These are phyloP conservation scores for Venturia oleaginea DNA, from an alignment of 2,329 filamentous ascomycete genomes.

Conservation along the genomic window DNA sequence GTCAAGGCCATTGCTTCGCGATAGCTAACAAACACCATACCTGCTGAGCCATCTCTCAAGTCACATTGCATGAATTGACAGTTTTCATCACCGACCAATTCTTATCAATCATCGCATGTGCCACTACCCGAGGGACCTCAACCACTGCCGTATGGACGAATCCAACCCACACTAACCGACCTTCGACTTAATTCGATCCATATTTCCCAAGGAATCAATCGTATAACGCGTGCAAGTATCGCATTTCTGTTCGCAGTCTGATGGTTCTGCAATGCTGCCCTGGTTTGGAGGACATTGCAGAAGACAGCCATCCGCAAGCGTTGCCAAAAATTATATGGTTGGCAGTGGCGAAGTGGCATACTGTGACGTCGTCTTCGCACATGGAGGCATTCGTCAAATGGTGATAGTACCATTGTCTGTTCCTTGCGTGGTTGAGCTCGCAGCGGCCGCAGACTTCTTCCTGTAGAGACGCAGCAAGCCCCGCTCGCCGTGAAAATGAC, in stretches of 20 bases:
- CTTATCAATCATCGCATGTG: conserved; percentile 11
- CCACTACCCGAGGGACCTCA: conserved; percentile 5
- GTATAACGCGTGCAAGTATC: background rate
- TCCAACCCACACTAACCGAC: conserved; percentile 5
- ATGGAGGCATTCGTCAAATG: background rate
- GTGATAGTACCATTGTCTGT: background rate
- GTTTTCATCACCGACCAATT: conserved; percentile 11
- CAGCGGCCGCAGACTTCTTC: background rate
- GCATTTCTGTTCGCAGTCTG: background rate
- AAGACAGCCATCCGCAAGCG: conserved; percentile 8
- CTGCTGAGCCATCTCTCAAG: background rate
- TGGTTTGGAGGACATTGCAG: conserved; percentile 2
- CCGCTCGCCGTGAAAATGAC: background rate
- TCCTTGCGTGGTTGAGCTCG: background rate
- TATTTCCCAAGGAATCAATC: background rate
- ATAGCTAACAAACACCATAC: conserved; percentile 11
- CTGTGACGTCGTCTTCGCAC: background rate
- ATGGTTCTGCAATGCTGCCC: background rate
- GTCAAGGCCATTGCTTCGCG: background rate
- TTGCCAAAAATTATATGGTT: conserved; percentile 10
- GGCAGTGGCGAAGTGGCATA: conserved; percentile 8
- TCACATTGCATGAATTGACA: conserved; percentile 10
- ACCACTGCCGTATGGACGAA: conserved; percentile 1
- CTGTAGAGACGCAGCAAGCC: background rate
- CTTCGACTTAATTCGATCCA: background rate